Base-by-base conservation (phyloP, 2,329 filamentous ascomycete genomes). In the Parasarocladium wereldwijsianum region DNA sequence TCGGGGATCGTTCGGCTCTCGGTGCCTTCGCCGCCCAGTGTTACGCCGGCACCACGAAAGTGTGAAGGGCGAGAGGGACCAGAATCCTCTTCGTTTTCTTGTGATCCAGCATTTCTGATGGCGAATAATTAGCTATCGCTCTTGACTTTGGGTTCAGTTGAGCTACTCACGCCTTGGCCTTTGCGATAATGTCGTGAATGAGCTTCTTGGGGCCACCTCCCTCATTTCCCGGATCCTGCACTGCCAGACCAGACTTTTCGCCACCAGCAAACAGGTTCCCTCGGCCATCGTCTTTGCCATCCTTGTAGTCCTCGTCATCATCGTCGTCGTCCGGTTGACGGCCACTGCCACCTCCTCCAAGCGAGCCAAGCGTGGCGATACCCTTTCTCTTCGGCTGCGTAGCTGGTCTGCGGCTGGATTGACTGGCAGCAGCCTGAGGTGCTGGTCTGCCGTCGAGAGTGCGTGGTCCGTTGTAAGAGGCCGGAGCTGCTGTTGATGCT, bases 241-340 rank as follows among this genome's bases (percentile, higher is more conserved):
- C 68, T 14, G 74, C 75, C 26, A 79, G 51, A 0, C 70, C 75
- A 17, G 81, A 87, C 63, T 90, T 90, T 55, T 87, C 83, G 19
- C 83, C 83, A 30, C 83, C 83, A 13, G 83, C 77, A 51, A 86
- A 90, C 38, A 86, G 58, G 45, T 90, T 80, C 36, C 73, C 59
- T 6, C 63, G 62, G 16, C 64, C 62, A 38, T 72, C 65, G 20
- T 69, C 60, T 17, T 75, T 68, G 2, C 76, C 62, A 2, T 66
- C 57, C 3, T 65, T 58, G 2, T 64, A 60, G 15, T 64, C 57
- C 6, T 65, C 59, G n/a, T 69, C 60, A 11, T 74, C 66, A 4
- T 68, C 64, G n/a, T 76, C 67, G 30, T 72, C 67, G 27, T 70
- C 58, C 11, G 54, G 60, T 38, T 66, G 55, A 7, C 42, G 41